Conservation (phyloP, 768 basidiomycete species). For the Calocera viscosa region DNA sequence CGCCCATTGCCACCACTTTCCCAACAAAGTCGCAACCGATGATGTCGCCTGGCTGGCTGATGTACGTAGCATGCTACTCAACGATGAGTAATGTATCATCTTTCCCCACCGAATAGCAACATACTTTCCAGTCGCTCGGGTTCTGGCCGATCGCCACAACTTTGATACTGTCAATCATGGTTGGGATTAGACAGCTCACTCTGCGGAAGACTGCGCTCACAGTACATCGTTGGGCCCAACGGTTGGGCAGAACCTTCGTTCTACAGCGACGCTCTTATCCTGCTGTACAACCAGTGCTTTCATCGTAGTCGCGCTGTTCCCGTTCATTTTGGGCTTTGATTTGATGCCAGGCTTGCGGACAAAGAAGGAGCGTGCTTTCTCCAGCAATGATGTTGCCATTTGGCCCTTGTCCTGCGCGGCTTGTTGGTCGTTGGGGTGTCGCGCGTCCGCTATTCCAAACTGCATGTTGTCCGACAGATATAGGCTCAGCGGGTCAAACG, state of each 20-base stretch:
- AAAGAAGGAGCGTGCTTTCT: neutral
- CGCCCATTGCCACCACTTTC: neutral
- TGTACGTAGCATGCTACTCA: neutral
- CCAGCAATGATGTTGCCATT: neutral
- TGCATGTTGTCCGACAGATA: neutral
- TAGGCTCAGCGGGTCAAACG: neutral
- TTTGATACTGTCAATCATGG: neutral
- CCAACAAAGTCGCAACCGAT: conserved; percentile 2
- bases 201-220: neutral
- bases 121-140: neutral
- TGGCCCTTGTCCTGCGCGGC: neutral
- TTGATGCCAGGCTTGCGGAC: neutral
- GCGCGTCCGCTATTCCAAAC: neutral
- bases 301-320: neutral
- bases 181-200: neutral
- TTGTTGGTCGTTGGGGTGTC: neutral
- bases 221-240: neutral
- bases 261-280: neutral
- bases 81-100: neutral
- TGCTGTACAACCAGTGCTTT: neutral
- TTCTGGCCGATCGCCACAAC: neutral
- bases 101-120: neutral
- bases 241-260: neutral
- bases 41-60: neutral
- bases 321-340: neutral